Evolutionary conservation across 78 protist species (phyloP).

Genomic region (Emiliania huxleyi): DNA sequence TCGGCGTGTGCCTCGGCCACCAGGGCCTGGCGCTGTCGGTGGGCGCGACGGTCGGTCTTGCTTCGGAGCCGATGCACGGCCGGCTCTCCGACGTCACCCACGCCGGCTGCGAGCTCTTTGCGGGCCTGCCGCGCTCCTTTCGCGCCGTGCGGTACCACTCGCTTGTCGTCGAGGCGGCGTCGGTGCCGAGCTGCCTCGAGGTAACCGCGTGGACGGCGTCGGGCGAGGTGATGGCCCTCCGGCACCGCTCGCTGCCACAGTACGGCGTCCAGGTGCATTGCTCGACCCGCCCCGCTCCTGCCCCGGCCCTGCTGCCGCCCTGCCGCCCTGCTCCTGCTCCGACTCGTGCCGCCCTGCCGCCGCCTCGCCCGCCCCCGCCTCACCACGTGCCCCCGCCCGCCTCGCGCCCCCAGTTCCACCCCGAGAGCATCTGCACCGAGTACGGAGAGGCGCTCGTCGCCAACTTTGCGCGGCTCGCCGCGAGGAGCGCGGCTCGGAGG

Average conservation of each 20-base stretch:
- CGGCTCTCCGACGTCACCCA: not conserved
- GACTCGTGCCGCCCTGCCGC: too few species aligned
- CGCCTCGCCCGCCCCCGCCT: too few species aligned
- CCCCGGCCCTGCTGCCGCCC: too few species aligned
- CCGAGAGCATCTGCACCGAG: constrained; percentile 75
- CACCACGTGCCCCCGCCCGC: too few species aligned
- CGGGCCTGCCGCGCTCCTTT: constrained; percentile 44
- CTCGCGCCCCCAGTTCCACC: constrained; percentile 74
- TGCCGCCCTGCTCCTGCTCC: too few species aligned
- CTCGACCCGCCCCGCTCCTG: too few species aligned
- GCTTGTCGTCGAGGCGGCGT: constrained; percentile 25
- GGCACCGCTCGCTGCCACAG: not conserved
- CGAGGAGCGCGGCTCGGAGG: not conserved
- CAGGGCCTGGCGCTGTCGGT: constrained; percentile 39
- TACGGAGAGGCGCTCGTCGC: constrained; percentile 45
- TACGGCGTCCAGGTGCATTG: not conserved
- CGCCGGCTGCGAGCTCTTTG: constrained; percentile 22
- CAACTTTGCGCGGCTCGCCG: constrained; percentile 42
- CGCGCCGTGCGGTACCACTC: constrained; percentile 75
- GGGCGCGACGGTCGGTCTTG: not conserved
- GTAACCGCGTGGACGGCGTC: not conserved
- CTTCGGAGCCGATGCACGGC: not conserved
- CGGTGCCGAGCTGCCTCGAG: not conserved
- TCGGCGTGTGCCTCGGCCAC: constrained; percentile 81
- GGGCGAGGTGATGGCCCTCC: constrained; percentile 63